Evolutionary conservation across 1,284 basidiomycete genomes (phyloP).

Genomic region (Fomitiporia mediterranea): DNA sequence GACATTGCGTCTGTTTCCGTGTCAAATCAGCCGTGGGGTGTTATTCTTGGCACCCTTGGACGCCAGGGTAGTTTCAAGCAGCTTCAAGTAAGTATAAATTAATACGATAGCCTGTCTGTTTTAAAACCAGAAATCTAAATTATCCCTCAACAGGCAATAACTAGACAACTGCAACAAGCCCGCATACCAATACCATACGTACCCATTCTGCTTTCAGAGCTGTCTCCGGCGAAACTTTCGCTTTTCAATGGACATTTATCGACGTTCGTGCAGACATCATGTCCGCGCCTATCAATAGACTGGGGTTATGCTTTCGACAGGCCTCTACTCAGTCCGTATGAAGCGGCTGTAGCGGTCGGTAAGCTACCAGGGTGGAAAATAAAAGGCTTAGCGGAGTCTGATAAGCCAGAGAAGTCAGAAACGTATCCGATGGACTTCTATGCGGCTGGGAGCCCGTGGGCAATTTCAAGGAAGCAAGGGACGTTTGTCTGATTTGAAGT

Average conservation of each 20-base stretch:
- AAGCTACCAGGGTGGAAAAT: constrained; percentile 63
- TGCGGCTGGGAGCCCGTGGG: constrained; percentile 72
- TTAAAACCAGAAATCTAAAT: constrained; percentile 5
- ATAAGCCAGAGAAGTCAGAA: constrained; percentile 28
- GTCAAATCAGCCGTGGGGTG: constrained; percentile 66
- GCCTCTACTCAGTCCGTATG: constrained; percentile 92
- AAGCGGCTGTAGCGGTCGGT: constrained; percentile 86
- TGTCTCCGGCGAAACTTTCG: constrained; percentile 90
- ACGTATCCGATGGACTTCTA: constrained; percentile 98
- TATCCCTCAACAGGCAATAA: constrained; percentile 61
- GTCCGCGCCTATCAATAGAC: constrained; percentile 94
- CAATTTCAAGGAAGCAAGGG: constrained; percentile 48
- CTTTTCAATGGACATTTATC: constrained; percentile 80
- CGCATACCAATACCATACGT: constrained; percentile 67
- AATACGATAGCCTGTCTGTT: too few species aligned
- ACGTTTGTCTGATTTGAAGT: constrained; percentile 26
- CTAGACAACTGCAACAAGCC: constrained; percentile 55
- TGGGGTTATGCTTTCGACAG: constrained; percentile 96
- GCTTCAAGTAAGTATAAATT: constrained; percentile 50
- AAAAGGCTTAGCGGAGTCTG: constrained; percentile 28
- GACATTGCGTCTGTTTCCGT: constrained; percentile 3
- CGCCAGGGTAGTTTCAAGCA: constrained; percentile 92
- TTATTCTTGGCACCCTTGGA: constrained; percentile 94
- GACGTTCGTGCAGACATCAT: constrained; percentile 93
- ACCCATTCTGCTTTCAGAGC: constrained; percentile 90